Base-by-base conservation (phyloP, 768 basidiomycete species). In the Mycena vitilis region DNA sequence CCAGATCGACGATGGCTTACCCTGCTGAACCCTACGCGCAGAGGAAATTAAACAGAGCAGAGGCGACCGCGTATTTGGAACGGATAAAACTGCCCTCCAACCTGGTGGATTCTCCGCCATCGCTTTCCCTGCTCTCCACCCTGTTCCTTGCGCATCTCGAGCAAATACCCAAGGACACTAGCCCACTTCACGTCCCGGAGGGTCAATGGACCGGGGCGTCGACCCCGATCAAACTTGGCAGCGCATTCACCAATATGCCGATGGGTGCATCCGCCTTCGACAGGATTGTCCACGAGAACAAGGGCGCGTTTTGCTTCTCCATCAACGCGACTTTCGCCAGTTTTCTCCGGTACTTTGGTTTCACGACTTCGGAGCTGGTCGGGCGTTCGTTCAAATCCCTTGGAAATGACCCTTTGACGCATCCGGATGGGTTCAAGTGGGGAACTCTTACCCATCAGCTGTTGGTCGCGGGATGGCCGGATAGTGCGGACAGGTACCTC, bases 281-380 rank as follows among this genome's bases (percentile, higher is more conserved):
- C 52, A 63, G 71, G 16, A 71, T 71, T 10, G 45, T 71, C 4
- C 59, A 57, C 48, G 66, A 71, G 15, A 61, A 49, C 66, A 71
- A 71, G 52, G 71, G 71, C 58, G 71, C 71, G 51, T 71, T 68
- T 40, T 71, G 71, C 40, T 71, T 71, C 44, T 53, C 71, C 23
- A 55, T 71, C 18, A 71, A 71, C 56, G 63, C 71, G 7, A 63
- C 63, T 0, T 71, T 71, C 15, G 71, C 71, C 1, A 38, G 59
- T 20, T 58, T 71, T 25, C 64, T 71, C 5, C 66, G 71, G 1
- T 64, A 51, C 36, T 68, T 71, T 18, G 71, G 66, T 3, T 71
- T 71, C 38, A 54, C 49, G 2, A 40, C 68, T 51, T 71, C 71
- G 13, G 71, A 71, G 30, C 47, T 71, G 13, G 66, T 63, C 6